Percentiles rank a stretch among this genome's conserved stretches.
Evolutionary conservation across 768 basidiomycete genomes (phyloP).

Genomic region (Clavaria fumosa): DNA sequence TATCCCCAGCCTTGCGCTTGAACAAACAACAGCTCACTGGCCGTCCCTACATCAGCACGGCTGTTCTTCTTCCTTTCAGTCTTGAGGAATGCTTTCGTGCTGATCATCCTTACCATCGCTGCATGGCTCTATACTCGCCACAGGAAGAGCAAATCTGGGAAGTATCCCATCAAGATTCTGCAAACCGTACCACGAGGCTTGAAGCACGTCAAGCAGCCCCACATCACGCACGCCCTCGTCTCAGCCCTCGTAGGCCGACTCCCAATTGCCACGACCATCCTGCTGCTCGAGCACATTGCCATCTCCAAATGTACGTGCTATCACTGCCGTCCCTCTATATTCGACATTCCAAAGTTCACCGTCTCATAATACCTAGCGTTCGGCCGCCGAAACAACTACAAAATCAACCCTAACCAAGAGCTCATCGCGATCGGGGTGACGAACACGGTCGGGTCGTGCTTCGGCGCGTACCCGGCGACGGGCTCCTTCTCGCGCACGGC

Average conservation of each 20-base stretch:
- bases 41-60: slow-evolving; percentile 30
- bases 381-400: slow-evolving; percentile 89
- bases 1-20: background rate
- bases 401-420: slow-evolving; percentile 87
- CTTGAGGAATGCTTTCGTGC: slow-evolving; percentile 73
- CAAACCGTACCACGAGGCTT: slow-evolving; percentile 75
- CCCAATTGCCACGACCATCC: slow-evolving; percentile 75
- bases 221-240: slow-evolving; percentile 32
- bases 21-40: too few relatives aligned
- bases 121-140: slow-evolving; percentile 74
- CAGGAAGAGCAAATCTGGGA: slow-evolving; percentile 37
- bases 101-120: slow-evolving; percentile 74
- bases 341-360: background rate
- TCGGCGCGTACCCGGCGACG: slow-evolving; percentile 89
- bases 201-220: slow-evolving; percentile 36
- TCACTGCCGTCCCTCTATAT: background rate
- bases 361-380: slow-evolving; percentile 57
- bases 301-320: slow-evolving; percentile 78
- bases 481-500: slow-evolving; percentile 99
- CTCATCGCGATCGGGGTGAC: slow-evolving; percentile 96
- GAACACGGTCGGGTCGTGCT: slow-evolving; percentile 79
- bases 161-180: slow-evolving; percentile 76
- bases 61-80: slow-evolving; percentile 67
- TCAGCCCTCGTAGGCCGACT: slow-evolving; percentile 57
- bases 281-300: slow-evolving; percentile 90